These are phyloP conservation scores for Lactifluus rugatus DNA, from an alignment of 768 basidiomycete genomes.

Conservation along the genomic window DNA sequence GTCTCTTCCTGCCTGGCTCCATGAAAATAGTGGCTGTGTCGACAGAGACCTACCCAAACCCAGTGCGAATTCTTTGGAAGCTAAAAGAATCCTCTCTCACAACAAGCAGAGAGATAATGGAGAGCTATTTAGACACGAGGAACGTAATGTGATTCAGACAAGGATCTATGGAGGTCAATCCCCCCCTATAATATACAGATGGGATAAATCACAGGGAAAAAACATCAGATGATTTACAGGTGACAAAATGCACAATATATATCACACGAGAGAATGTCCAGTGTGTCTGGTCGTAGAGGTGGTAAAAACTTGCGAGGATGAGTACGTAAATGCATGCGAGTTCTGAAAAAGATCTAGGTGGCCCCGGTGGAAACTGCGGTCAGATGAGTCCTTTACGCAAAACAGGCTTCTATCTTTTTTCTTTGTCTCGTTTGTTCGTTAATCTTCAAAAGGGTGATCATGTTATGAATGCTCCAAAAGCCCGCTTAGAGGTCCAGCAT, in stretches of 20 bases:
- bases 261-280: not conserved
- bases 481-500: no score
- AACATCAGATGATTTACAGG: not conserved
- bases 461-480: no score
- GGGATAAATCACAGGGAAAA: not conserved
- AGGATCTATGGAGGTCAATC: not conserved
- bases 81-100: no score
- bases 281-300: not conserved
- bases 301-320: not conserved
- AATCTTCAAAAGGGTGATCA: no score
- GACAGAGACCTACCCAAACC: not conserved
- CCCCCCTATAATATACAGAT: not conserved
- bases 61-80: no score
- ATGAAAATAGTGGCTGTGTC: not conserved
- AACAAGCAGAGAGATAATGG: no score
- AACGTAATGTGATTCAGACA: not conserved
- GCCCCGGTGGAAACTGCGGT: not conserved
- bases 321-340: not conserved
- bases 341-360: not conserved
- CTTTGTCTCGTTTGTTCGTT: no score
- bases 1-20: not conserved
- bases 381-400: not conserved
- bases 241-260: not conserved
- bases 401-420: no score
- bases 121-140: not conserved